Percentiles rank a stretch among this genome's conserved stretches.
phyloP scores from a whole-genome alignment of 1,139 yeast species.

The Yamadazyma siamensis region DNA sequence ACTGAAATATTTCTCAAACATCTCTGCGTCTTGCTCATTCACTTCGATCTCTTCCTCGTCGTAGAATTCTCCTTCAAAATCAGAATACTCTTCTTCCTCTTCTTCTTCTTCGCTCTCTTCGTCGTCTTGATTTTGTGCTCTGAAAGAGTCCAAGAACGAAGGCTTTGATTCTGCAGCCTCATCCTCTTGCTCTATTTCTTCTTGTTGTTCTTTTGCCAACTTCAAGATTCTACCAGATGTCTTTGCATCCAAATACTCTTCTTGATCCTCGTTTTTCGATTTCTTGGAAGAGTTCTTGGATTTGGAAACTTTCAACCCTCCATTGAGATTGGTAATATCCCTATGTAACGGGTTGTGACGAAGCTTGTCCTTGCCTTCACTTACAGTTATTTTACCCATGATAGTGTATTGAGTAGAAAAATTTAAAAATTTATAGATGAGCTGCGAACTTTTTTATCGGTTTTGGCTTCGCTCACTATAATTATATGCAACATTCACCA shows the following conservation, averaged over 20 bases:
- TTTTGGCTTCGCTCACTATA: conserved; percentile 3
- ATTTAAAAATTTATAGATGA: conserved; percentile 6
- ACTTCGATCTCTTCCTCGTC: conserved; percentile 59
- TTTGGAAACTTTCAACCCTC: conserved; percentile 52
- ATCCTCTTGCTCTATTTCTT: conserved; percentile 74
- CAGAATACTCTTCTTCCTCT: conserved; percentile 48
- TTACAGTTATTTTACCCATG: conserved; percentile 66
- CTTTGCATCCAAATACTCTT: conserved; percentile 73
- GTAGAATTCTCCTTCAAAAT: conserved; percentile 35
- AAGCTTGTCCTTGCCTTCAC: conserved; percentile 46
- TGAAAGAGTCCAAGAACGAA: conserved; percentile 23
- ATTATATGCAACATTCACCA: conserved; percentile 50
- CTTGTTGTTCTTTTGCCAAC: conserved; percentile 89
- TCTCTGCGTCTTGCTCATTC: conserved; percentile 66
- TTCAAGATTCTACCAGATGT: conserved; percentile 83
- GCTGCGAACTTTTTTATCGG: conserved; percentile 5
- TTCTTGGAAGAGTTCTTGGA: conserved; percentile 20
- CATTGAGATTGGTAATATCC: conserved; percentile 71
- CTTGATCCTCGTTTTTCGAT: conserved; percentile 48
- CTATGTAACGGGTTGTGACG: conserved; percentile 77
- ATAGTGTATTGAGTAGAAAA: conserved; percentile 1
- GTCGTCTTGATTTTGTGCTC: conserved; percentile 32
- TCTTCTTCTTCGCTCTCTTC: conserved; percentile 18
- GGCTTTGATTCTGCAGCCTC: conserved; percentile 14
- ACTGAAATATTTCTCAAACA: conserved; percentile 66